Base-by-base conservation (phyloP, 805 yeast genomes). In the Pichia gijzeniarum region DNA sequence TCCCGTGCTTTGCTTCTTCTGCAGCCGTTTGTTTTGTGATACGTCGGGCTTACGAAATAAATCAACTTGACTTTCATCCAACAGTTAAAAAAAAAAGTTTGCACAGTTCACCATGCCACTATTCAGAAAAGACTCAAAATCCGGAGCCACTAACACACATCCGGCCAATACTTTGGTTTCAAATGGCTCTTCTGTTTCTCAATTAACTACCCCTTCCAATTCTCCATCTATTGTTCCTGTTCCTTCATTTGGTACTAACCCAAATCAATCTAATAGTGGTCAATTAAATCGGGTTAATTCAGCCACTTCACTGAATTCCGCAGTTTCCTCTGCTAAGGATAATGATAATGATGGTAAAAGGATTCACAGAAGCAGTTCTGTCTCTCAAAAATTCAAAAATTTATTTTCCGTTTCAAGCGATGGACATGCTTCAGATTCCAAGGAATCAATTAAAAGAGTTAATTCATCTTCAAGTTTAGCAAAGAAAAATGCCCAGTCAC, bases 321-420 rank as follows among this genome's bases (percentile, higher is more conserved):
- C 27, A 16, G 25, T 14, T 9, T 25, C 40, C 6, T 20, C 40
- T 20, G 12, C 22, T 30, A 30, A 30, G 14, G 33, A 30, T 16
- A 37, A 35, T 16, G 16, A 19, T 9, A 35, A 46, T 27, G 32
- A 41, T 13, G 30, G 25, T 5, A 25, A 18, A 18, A 40, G 35
- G 27, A 14, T 47, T n/a, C 43, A 44, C 19, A 46, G 67, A 35
- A 48, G 56, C 19, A 53, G 63, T 35, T 63, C 68, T 4, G 54
- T 63, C 45, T 54, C 65, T 12, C 59, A 57, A 32, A 56, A 58
- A 43, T 59, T 64, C 35, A 62, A 61, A 48, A 59, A 49, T 41
- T 39, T 64, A 9, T 63, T 63, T 35, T 46, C 55, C 18, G 33
- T 10, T 21, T 35, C 45, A 22, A 25, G 25, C 35, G 43, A 25